These are phyloP conservation scores for Chrysophaeum taylorii DNA, from an alignment of 352 stramenopile genomes.

Conservation along the genomic window DNA sequence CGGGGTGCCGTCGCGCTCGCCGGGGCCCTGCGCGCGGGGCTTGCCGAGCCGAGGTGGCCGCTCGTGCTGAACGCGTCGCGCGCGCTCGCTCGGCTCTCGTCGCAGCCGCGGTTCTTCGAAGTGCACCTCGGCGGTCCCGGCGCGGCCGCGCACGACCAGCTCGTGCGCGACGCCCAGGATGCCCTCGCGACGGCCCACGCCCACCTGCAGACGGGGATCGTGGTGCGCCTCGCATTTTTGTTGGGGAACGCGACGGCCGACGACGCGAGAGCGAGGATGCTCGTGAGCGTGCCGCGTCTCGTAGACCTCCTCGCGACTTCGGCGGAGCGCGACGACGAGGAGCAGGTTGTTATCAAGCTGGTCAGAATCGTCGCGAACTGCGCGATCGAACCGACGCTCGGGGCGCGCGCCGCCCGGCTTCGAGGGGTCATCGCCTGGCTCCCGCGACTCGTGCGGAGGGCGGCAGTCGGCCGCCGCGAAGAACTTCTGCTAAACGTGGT, in stretches of 20 bases:
- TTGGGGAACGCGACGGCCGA: slow-evolving; percentile 71
- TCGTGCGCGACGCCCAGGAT: slow-evolving; percentile 42
- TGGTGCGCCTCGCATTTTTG: slow-evolving; percentile 63
- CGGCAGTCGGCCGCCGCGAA: slow-evolving; percentile 39
- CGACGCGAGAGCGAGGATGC: slow-evolving; percentile 51
- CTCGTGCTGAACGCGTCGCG: slow-evolving; percentile 61
- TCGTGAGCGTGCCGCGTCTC: slow-evolving; percentile 38
- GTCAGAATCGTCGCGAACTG: slow-evolving; percentile 64
- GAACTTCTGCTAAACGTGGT: slow-evolving; percentile 73
- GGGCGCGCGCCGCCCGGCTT: slow-evolving; percentile 35
- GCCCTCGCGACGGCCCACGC: slow-evolving; percentile 39
- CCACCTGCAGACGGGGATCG: slow-evolving; percentile 30
- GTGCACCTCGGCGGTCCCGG: slow-evolving; percentile 60
- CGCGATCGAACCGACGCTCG: slow-evolving; percentile 58
- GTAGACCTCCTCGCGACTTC: slow-evolving; percentile 22
- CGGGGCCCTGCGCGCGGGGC: slow-evolving; percentile 30
- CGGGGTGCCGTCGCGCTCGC: slow-evolving; percentile 46
- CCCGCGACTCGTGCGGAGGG: slow-evolving; percentile 38
- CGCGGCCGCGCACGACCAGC: slow-evolving; percentile 37
- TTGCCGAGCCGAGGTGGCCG: too few relatives aligned
- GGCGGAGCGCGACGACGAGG: neutral
- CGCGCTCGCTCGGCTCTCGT: slow-evolving; percentile 62
- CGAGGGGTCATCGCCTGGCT: slow-evolving; percentile 36
- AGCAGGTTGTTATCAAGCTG: slow-evolving; percentile 65
- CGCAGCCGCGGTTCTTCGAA: too few relatives aligned